Conservation (phyloP, 352 stramenopile species). For the Globisporangium camurandrum region DNA sequence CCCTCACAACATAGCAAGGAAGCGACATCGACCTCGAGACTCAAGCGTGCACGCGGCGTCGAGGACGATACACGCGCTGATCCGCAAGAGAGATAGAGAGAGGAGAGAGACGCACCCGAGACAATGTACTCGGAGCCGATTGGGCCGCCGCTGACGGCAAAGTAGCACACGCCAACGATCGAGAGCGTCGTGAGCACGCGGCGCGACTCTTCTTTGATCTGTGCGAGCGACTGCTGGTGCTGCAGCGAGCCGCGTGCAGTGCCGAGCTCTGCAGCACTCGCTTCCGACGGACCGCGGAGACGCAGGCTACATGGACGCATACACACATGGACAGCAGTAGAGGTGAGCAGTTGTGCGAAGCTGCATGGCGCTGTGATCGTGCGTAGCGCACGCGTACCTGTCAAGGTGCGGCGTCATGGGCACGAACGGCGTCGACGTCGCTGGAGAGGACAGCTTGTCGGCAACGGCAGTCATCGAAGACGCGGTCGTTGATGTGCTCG, state of each 20-base stretch:
- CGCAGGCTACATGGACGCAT: conserved; percentile 14
- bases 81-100: too few relatives aligned
- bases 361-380: neutral
- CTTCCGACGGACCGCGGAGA: conserved; percentile 18
- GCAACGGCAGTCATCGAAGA: neutral
- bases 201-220: conserved; percentile 32
- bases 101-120: conserved; percentile 19
- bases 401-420: conserved; percentile 26
- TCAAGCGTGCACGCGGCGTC: neutral
- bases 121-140: conserved; percentile 38
- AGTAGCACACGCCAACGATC: conserved; percentile 52
- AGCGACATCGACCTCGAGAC: neutral
- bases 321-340: conserved; percentile 9
- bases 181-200: conserved; percentile 51
- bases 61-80: neutral
- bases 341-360: neutral
- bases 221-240: conserved; percentile 21
- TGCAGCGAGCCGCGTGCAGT: conserved; percentile 17
- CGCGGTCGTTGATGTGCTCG: too few relatives aligned
- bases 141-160: conserved; percentile 34
- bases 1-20: neutral
- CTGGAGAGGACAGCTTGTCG: neutral
- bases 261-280: conserved; percentile 25
- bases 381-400: too few relatives aligned
- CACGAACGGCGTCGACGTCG: conserved; percentile 13